Conservation (phyloP, 495 filamentous ascomycete species). For the Annulohypoxylon bovei region DNA sequence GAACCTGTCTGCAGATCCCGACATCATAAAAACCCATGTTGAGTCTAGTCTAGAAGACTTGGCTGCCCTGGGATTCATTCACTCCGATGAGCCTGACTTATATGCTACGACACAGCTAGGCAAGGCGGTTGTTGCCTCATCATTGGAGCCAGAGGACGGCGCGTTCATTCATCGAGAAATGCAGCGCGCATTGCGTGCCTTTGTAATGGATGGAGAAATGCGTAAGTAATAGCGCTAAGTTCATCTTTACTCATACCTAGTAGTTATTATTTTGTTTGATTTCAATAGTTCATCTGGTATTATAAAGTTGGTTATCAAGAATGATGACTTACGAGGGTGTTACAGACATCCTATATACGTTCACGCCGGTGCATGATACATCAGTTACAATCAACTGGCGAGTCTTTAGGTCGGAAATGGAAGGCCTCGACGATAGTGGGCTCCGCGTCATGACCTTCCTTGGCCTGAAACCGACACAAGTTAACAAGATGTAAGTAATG, state of each 20-base stretch:
- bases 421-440: constrained; percentile 74
- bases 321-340: constrained; percentile 7
- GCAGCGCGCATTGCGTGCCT: constrained; percentile 71
- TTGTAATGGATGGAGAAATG: constrained; percentile 88
- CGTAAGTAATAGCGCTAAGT: constrained; percentile 45
- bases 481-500: constrained; percentile 74
- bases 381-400: constrained; percentile 73
- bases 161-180: constrained; percentile 78
- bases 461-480: constrained; percentile 72
- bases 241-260: neutral
- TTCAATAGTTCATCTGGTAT: neutral
- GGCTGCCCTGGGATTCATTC: constrained; percentile 65
- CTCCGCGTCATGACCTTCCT: constrained; percentile 74
- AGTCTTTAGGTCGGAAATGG: constrained; percentile 75
- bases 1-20: constrained; percentile 59
- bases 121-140: constrained; percentile 76
- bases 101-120: constrained; percentile 74
- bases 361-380: constrained; percentile 74
- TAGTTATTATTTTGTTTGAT: neutral
- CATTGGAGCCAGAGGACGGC: constrained; percentile 79
- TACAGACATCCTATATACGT: constrained; percentile 75
- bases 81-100: constrained; percentile 56
- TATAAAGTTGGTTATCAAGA: neutral
- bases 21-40: constrained; percentile 61
- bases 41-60: constrained; percentile 65